Conservation (phyloP, 345 rosid genomes). For the Hibiscus syriacus region DNA sequence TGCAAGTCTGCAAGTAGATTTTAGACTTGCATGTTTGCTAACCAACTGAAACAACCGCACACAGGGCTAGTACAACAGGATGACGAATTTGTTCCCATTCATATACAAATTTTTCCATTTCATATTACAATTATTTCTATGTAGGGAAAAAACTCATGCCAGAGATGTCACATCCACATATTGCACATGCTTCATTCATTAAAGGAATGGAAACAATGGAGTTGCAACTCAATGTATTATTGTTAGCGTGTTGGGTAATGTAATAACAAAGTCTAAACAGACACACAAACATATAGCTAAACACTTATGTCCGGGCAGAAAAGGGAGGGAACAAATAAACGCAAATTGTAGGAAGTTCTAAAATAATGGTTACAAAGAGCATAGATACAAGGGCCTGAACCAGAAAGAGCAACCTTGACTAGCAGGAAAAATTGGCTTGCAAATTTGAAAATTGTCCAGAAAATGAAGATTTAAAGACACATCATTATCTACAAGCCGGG, state of each 20-base stretch:
- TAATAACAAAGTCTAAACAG: too few relatives aligned
- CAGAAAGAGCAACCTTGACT: conserved; percentile 1
- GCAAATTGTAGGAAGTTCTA: background rate
- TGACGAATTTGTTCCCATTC: background rate
- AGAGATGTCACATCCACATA: background rate
- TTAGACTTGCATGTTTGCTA: conserved; percentile 4
- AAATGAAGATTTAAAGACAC: background rate
- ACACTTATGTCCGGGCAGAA: background rate
- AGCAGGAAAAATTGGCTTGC: background rate
- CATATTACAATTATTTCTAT: background rate
- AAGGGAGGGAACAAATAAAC: background rate
- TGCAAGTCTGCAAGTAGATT: background rate
- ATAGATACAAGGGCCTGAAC: background rate
- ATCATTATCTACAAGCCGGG: conserved; percentile 3
- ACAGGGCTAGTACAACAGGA: background rate
- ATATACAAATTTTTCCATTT: background rate
- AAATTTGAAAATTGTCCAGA: background rate
- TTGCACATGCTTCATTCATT: background rate
- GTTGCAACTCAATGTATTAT: background rate
- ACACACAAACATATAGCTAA: background rate
- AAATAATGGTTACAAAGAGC: background rate
- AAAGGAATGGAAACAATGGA: background rate
- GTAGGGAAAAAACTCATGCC: background rate
- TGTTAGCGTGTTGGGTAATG: background rate
- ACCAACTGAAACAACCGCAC: background rate